phyloP scores from a whole-genome alignment of 495 filamentous ascomycete species.

The Aspergillus cavernicola region DNA sequence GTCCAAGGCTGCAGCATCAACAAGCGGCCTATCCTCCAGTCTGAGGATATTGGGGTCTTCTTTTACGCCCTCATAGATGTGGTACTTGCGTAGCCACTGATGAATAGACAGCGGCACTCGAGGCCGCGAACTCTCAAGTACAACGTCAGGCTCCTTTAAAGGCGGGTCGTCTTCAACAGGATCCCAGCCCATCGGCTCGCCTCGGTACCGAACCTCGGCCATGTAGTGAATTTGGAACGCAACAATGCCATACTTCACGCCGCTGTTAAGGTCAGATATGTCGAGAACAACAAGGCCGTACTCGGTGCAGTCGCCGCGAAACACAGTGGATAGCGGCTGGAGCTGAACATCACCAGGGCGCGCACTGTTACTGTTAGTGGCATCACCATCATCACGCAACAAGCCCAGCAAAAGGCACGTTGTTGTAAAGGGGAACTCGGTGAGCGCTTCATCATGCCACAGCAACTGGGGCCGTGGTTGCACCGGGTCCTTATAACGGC shows the following conservation, averaged over 20 bases:
- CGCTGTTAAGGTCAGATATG: constrained; percentile 16
- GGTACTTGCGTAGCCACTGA: constrained; percentile 13
- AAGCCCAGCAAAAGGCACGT: constrained; percentile 18
- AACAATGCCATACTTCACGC: constrained; percentile 18
- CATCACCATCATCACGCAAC: constrained; percentile 10
- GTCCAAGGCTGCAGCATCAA: constrained; percentile 15
- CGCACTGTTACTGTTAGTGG: background rate
- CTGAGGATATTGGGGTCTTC: background rate
- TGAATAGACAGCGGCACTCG: constrained; percentile 13
- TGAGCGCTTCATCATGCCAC: constrained; percentile 15
- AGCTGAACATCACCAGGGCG: constrained; percentile 17
- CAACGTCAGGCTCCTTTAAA: constrained; percentile 6
- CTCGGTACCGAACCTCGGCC: constrained; percentile 6
- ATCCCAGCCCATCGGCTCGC: constrained; percentile 8
- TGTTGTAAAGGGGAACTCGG: constrained; percentile 16
- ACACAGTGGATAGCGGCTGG: constrained; percentile 18
- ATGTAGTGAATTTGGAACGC: constrained; percentile 15
- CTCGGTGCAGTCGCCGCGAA: constrained; percentile 19
- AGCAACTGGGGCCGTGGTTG: constrained; percentile 15
- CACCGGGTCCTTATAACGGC: background rate
- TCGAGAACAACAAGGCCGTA: constrained; percentile 20
- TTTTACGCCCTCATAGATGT: background rate
- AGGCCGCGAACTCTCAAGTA: constrained; percentile 13
- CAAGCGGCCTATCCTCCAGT: constrained; percentile 14
- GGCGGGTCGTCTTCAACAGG: constrained; percentile 13